These are phyloP conservation scores for Tuber magnatum DNA, from an alignment of 495 filamentous ascomycete genomes.

Conservation along the genomic window DNA sequence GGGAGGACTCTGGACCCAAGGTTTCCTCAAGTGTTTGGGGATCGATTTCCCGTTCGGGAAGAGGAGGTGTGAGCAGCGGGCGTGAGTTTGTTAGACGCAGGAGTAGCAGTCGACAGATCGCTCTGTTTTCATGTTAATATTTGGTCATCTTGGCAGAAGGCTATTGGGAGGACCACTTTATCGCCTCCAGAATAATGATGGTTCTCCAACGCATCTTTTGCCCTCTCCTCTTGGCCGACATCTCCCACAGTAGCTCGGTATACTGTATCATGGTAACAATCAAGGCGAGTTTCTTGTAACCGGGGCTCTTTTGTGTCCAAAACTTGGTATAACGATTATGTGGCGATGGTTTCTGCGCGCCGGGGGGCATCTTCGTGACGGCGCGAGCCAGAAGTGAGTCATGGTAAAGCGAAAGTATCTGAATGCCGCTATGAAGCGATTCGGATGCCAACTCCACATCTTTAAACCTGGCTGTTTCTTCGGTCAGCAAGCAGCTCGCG, in stretches of 20 bases:
- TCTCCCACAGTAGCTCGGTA: conserved; percentile 78
- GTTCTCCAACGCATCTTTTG: conserved; percentile 82
- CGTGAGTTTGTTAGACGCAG: conserved; percentile 75
- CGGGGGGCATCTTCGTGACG: conserved; percentile 45
- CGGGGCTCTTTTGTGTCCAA: conserved; percentile 66
- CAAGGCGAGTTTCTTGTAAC: conserved; percentile 71
- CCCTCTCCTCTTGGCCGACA: conserved; percentile 67
- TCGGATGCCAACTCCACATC: conserved; percentile 93
- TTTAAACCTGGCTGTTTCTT: conserved; percentile 66
- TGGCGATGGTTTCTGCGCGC: conserved; percentile 54
- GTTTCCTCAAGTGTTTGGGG: conserved; percentile 52
- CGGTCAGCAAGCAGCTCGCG: conserved; percentile 10
- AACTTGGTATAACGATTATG: conserved; percentile 87
- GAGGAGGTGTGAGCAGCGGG: conserved; percentile 72
- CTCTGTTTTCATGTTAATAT: conserved; percentile 42
- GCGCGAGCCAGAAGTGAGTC: conserved; percentile 73
- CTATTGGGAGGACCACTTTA: conserved; percentile 49
- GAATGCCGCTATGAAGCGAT: conserved; percentile 78
- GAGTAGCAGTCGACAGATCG: conserved; percentile 72
- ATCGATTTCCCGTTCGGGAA: conserved; percentile 76
- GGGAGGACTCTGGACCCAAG: conserved; percentile 28
- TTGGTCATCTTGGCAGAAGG: not conserved
- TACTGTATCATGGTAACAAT: conserved; percentile 84
- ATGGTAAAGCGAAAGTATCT: conserved; percentile 89
- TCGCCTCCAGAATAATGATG: conserved; percentile 73